Conservation (phyloP, 2,329 filamentous ascomycete genomes). For the Pseudogymnoascus sp. region DNA sequence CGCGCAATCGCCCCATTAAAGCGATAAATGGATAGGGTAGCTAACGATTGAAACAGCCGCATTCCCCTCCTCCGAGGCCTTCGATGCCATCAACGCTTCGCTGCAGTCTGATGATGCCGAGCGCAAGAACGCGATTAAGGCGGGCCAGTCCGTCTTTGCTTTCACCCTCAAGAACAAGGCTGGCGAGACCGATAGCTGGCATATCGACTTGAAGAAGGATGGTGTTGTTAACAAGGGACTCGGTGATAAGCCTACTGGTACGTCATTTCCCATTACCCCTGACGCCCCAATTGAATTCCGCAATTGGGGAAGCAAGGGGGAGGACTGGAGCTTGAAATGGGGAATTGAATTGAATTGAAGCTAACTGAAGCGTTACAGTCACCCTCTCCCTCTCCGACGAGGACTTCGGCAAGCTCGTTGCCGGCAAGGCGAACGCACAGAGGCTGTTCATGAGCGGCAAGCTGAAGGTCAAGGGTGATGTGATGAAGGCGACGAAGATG, state of each 20-base stretch:
- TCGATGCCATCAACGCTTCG: constrained; percentile 73
- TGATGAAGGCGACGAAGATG: constrained; percentile 98
- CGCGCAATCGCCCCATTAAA: background rate
- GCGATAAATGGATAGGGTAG: background rate
- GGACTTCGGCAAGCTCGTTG: constrained; percentile 76
- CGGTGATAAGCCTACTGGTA: constrained; percentile 76
- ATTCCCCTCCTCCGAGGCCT: constrained; percentile 85
- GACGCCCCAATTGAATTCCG: background rate
- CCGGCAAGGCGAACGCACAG: constrained; percentile 89
- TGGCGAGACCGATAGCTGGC: constrained; percentile 77
- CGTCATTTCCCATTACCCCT: constrained; percentile 24
- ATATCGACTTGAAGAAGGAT: constrained; percentile 89
- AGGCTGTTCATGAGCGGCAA: constrained; percentile 96
- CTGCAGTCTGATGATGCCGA: constrained; percentile 62
- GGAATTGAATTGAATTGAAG: background rate
- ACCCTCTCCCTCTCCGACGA: constrained; percentile 77
- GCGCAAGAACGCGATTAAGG: constrained; percentile 80
- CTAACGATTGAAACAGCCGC: constrained; percentile 43
- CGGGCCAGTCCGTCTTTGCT: constrained; percentile 77
- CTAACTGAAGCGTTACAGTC: constrained; percentile 42
- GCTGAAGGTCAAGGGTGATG: constrained; percentile 94
- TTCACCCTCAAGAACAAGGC: constrained; percentile 86
- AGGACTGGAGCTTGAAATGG: background rate
- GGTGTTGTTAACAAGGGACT: constrained; percentile 72
- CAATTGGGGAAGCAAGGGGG: background rate